Percentiles rank a stretch among this genome's conserved stretches.
Conservation (phyloP, 768 basidiomycete species). For the Lactarius hengduanensis region DNA sequence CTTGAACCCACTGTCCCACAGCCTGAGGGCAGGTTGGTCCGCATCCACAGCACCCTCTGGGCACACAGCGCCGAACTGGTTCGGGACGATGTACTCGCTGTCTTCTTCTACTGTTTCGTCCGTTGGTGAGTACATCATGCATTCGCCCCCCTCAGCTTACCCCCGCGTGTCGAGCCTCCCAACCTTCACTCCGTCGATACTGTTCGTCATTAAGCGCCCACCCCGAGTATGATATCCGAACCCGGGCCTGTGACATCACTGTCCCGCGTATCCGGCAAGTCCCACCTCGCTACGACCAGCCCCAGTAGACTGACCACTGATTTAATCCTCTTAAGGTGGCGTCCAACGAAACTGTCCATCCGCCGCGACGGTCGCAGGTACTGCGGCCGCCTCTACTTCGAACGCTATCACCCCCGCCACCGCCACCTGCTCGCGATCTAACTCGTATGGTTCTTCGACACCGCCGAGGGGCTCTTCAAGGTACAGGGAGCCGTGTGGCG, state of each 20-base stretch:
- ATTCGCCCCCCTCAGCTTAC: background rate
- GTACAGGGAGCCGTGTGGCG: background rate
- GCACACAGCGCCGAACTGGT: background rate
- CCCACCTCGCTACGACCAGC: background rate
- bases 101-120: background rate
- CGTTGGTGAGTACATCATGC: background rate
- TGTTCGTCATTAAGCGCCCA: slow-evolving; percentile 2
- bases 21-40: background rate
- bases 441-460: slow-evolving; percentile 13
- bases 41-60: background rate
- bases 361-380: no score
- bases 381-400: background rate
- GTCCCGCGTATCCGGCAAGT: slow-evolving; percentile 4
- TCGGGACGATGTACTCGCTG: slow-evolving; percentile 3
- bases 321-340: background rate
- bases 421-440: slow-evolving; percentile 10
- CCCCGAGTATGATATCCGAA: slow-evolving; percentile 9
- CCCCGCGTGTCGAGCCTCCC: background rate
- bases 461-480: slow-evolving; percentile 16
- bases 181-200: slow-evolving; percentile 1
- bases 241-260: slow-evolving; percentile 7
- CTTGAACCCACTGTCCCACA: background rate
- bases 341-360: background rate
- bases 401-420: background rate
- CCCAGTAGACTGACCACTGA: slow-evolving; percentile 6